These are phyloP conservation scores for Plasmodium ovale DNA, from an alignment of 169 alveolate species.

Conservation along the genomic window DNA sequence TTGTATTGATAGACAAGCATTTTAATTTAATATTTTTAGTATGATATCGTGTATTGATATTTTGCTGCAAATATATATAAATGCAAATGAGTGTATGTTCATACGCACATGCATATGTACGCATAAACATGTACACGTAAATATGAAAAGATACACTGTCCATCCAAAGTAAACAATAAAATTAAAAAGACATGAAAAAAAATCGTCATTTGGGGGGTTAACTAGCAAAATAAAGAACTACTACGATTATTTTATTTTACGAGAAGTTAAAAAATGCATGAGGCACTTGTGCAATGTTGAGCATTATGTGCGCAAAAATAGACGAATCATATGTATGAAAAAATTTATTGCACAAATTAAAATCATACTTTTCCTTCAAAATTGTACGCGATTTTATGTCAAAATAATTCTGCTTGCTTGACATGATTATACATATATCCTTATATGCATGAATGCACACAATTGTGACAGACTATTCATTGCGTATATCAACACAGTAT, in stretches of 20 bases:
- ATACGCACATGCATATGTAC: neutral
- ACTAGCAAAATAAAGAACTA: neutral
- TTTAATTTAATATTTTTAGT: slow-evolving; percentile 1
- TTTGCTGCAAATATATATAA: neutral
- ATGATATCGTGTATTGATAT: neutral
- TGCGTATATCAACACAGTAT: no score
- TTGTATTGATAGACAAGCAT: slow-evolving; percentile 40
- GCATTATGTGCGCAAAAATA: neutral
- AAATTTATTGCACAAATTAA: no score
- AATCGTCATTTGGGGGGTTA: neutral
- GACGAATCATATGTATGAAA: neutral
- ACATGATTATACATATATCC: neutral
- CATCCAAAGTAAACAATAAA: slow-evolving; percentile 4
- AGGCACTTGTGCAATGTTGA: neutral
- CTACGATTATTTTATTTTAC: slow-evolving; percentile 4
- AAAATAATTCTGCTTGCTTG: neutral
- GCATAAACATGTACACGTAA: neutral
- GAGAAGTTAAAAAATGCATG: neutral
- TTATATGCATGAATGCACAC: neutral
- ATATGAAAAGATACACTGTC: slow-evolving; percentile 11
- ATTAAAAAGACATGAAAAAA: slow-evolving; percentile 39
- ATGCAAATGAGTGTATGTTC: no score
- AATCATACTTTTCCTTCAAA: neutral
- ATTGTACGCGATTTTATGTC: neutral
- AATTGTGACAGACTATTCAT: no score